Conservation (phyloP, 2,329 filamentous ascomycete species). For the Aureobasidium sp. region DNA sequence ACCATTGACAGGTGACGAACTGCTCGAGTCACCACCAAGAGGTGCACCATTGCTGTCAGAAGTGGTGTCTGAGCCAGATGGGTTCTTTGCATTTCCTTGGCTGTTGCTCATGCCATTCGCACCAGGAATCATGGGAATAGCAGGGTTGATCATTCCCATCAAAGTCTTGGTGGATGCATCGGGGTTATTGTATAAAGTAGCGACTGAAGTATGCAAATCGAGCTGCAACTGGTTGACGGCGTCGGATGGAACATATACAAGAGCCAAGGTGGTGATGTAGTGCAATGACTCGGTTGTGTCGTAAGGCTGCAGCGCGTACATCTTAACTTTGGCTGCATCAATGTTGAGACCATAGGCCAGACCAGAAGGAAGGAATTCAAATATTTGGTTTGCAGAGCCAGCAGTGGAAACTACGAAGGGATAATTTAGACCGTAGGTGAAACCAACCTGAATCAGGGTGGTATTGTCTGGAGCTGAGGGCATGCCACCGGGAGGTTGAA, state of each 20-base stretch:
- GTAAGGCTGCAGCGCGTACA: constrained; percentile 67
- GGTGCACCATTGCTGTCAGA: constrained; percentile 42
- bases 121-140: constrained; percentile 61
- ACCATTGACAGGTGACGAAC: constrained; percentile 53
- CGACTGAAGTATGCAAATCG: constrained; percentile 64
- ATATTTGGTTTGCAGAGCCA: constrained; percentile 76
- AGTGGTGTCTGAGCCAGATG: constrained; percentile 27
- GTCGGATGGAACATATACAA: constrained; percentile 42
- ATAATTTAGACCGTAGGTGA: constrained; percentile 75
- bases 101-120: constrained; percentile 36
- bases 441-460: constrained; percentile 75
- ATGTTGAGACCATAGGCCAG: constrained; percentile 58
- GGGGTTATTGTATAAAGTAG: constrained; percentile 66
- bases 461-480: constrained; percentile 55
- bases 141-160: constrained; percentile 74
- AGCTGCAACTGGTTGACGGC: constrained; percentile 52
- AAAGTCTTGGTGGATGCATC: constrained; percentile 61
- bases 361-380: constrained; percentile 66
- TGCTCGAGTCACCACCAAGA: constrained; percentile 43
- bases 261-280: constrained; percentile 73
- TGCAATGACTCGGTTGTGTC: constrained; percentile 62
- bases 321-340: constrained; percentile 47
- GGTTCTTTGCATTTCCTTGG: constrained; percentile 33
- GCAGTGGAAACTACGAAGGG: constrained; percentile 67
- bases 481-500: constrained; percentile 60